phyloP scores from a whole-genome alignment of 2,329 filamentous ascomycete genomes.

The Nemania bipapillata region DNA sequence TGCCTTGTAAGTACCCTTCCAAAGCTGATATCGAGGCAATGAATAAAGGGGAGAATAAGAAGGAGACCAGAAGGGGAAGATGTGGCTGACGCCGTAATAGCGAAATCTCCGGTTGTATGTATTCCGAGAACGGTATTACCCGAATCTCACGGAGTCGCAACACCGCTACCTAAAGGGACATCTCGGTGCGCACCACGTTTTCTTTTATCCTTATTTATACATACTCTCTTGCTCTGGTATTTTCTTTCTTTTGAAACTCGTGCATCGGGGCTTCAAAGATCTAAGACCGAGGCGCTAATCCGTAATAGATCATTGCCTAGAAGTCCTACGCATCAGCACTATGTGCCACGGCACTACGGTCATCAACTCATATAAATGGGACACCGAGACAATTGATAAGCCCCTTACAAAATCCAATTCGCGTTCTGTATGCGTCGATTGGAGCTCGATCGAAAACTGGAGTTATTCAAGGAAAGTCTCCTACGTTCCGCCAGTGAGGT shows the following conservation, averaged over 20 bases:
- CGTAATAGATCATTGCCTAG: constrained; percentile 34
- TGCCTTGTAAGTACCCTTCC: constrained; percentile 26
- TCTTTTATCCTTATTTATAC: neutral
- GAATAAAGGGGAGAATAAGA: neutral
- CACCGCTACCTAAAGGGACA: constrained; percentile 28
- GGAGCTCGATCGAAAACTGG: constrained; percentile 37
- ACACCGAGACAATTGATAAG: constrained; percentile 12
- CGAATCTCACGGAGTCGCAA: constrained; percentile 29
- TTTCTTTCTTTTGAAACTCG: neutral
- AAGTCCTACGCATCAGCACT: constrained; percentile 23
- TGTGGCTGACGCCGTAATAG: constrained; percentile 2
- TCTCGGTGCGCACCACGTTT: constrained; percentile 15
- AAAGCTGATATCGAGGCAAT: neutral
- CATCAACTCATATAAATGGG: constrained; percentile 32
- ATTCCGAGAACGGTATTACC: constrained; percentile 34
- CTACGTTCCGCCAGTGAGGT: constrained; percentile 11
- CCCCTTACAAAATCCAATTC: constrained; percentile 28
- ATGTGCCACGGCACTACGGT: constrained; percentile 37
- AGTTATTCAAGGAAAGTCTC: constrained; percentile 19
- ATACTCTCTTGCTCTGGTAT: neutral
- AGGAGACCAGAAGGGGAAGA: neutral
- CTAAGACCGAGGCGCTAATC: neutral
- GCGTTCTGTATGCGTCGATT: constrained; percentile 28
- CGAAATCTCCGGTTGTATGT: constrained; percentile 33
- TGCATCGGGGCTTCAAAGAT: neutral